Evolutionary conservation across 2,329 filamentous ascomycete genomes (phyloP).

Genomic region (Fusarium fracticaudum): DNA sequence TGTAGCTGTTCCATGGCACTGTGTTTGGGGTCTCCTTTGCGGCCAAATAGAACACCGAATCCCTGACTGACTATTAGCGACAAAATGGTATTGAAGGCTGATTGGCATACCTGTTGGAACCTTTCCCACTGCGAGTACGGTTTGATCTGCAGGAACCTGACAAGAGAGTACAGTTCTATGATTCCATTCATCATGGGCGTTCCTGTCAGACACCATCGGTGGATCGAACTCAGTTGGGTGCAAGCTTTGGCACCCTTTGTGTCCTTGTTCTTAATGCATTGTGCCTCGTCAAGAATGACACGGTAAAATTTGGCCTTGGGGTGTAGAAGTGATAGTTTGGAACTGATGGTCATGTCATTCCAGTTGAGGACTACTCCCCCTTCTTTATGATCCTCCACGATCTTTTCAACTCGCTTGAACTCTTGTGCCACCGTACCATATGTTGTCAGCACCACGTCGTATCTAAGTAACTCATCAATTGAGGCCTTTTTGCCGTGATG

Average conservation of each 20-base stretch:
- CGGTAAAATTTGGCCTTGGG: slow-evolving; percentile 75
- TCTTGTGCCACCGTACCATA: slow-evolving; percentile 77
- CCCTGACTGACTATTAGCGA: slow-evolving; percentile 40
- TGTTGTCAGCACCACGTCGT: slow-evolving; percentile 85
- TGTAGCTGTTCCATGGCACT: slow-evolving; percentile 78
- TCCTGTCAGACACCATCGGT: slow-evolving; percentile 82
- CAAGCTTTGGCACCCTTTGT: slow-evolving; percentile 79
- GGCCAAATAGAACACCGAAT: slow-evolving; percentile 54
- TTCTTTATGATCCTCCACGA: slow-evolving; percentile 56
- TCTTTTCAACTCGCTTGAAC: slow-evolving; percentile 70
- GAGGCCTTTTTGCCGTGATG: slow-evolving; percentile 76
- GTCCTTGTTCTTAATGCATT: slow-evolving; percentile 81
- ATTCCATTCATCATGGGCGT: slow-evolving; percentile 92
- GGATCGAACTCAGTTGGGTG: slow-evolving; percentile 70
- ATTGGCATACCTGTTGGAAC: slow-evolving; percentile 64
- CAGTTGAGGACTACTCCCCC: slow-evolving; percentile 50
- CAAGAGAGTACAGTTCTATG: slow-evolving; percentile 78
- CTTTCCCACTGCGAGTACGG: slow-evolving; percentile 74
- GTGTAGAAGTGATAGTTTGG: slow-evolving; percentile 68
- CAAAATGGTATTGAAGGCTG: background rate
- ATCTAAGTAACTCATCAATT: slow-evolving; percentile 68
- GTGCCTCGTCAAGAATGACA: slow-evolving; percentile 87
- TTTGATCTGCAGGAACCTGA: slow-evolving; percentile 79
- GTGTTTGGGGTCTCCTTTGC: slow-evolving; percentile 59
- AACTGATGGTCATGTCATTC: slow-evolving; percentile 48